These are phyloP conservation scores for Lipomyces yarrowii DNA, from an alignment of 1,139 yeast species.

Conservation along the genomic window DNA sequence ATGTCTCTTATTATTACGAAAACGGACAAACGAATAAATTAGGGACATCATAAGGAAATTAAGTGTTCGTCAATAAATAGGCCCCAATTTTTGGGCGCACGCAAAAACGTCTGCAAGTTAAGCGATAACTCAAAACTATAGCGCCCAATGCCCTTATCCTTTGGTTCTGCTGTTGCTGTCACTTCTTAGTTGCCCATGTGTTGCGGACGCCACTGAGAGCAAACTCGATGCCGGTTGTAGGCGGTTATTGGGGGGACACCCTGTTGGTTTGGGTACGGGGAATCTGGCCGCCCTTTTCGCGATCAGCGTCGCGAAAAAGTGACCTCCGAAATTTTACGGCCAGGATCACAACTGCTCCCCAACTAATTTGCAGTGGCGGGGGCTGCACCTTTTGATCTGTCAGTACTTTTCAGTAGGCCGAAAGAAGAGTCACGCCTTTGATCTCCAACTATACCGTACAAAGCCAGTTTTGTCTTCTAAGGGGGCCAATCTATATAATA, in stretches of 20 bases:
- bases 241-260: background rate
- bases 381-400: background rate
- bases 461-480: background rate
- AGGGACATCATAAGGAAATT: too few species aligned
- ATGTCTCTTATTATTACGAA: too few species aligned
- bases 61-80: too few species aligned
- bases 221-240: background rate
- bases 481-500: background rate
- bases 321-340: background rate
- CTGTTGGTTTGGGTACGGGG: background rate
- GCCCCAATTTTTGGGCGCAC: too few species aligned
- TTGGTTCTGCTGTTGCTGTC: too few species aligned
- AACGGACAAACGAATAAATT: too few species aligned
- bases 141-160: too few species aligned
- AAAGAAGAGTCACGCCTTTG: background rate
- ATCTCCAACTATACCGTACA: background rate
- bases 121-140: too few species aligned
- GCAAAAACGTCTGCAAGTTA: too few species aligned
- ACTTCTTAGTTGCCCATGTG: too few species aligned
- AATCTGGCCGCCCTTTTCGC: background rate
- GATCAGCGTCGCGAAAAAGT: background rate
- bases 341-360: background rate
- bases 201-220: too few species aligned
- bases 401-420: background rate
- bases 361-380: background rate